phyloP scores from a whole-genome alignment of 1,284 basidiomycete genomes.

The Somion occarium region DNA sequence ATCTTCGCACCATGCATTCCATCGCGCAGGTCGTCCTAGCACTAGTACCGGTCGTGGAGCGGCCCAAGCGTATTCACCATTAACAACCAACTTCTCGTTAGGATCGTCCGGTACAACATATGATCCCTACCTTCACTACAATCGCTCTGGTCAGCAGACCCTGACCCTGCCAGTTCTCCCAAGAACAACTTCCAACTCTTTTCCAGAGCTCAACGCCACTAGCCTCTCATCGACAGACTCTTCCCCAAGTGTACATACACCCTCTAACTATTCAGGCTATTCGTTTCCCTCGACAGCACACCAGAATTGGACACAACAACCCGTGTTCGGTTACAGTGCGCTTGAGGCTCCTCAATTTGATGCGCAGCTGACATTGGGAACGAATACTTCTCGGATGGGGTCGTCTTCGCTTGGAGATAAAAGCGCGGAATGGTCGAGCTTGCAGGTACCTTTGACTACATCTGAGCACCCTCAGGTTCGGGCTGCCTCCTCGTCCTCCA shows the following conservation, averaged over 20 bases:
- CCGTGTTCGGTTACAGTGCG: conserved; percentile 13
- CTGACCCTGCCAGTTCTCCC: too few species aligned
- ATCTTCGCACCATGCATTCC: background rate
- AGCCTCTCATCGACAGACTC: background rate
- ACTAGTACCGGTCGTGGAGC: background rate
- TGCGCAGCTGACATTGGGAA: background rate
- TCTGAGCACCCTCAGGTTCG: too few species aligned
- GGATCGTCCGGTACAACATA: conserved; percentile 18
- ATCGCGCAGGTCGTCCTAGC: background rate
- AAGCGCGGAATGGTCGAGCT: background rate
- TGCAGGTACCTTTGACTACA: background rate
- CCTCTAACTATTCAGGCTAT: conserved; percentile 16
- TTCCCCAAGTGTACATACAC: background rate
- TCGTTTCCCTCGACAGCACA: conserved; percentile 15
- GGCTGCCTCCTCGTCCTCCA: too few species aligned
- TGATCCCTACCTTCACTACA: background rate
- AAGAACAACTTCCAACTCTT: too few species aligned
- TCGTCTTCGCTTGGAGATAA: background rate
- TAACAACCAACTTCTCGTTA: conserved; percentile 19
- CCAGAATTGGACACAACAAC: conserved; percentile 10
- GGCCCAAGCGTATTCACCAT: too few species aligned
- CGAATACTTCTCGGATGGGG: background rate
- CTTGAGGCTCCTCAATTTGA: conserved; percentile 8
- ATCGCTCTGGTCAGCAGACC: conserved; percentile 17
- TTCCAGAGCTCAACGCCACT: too few species aligned